A percentile compares a stretch with the other conserved stretches of the same genome.
phyloP scores from a whole-genome alignment of 2,329 filamentous ascomycete genomes.

The Tolypocladium ovalisporum region DNA sequence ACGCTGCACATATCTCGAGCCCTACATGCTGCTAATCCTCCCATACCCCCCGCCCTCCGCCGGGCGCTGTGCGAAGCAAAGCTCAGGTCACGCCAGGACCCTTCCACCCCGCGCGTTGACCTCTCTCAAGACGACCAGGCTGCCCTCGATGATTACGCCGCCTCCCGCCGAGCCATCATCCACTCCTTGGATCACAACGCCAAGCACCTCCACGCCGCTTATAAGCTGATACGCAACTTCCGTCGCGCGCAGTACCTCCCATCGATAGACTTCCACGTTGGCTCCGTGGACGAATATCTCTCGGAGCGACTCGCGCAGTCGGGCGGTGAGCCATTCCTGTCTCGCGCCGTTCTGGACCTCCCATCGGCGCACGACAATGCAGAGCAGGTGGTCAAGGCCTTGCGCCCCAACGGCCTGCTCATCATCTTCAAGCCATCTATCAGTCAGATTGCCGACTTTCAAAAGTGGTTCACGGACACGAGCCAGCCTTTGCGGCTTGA shows the following conservation, averaged over 20 bases:
- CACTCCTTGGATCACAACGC: conserved; percentile 61
- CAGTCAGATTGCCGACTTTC: conserved; percentile 61
- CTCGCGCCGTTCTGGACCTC: conserved; percentile 64
- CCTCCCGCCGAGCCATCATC: conserved; percentile 55
- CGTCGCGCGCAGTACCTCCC: conserved; percentile 57
- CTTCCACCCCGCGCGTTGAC: conserved; percentile 11
- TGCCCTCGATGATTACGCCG: conserved; percentile 32
- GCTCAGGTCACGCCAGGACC: conserved; percentile 7
- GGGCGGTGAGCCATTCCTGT: conserved; percentile 47
- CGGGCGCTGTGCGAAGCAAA: conserved; percentile 14
- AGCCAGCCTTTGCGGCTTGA: conserved; percentile 45
- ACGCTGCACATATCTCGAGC: conserved; percentile 67
- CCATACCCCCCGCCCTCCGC: conserved; percentile 31
- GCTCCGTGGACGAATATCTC: conserved; percentile 54
- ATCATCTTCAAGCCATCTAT: conserved; percentile 68
- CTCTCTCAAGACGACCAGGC: conserved; percentile 16
- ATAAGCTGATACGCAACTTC: conserved; percentile 54
- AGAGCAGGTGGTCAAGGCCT: conserved; percentile 37
- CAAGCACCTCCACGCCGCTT: conserved; percentile 53
- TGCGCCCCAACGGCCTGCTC: conserved; percentile 54
- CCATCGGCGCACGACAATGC: conserved; percentile 45
- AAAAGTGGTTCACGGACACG: conserved; percentile 33
- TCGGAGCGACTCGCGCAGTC: conserved; percentile 33
- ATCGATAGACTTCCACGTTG: conserved; percentile 65
- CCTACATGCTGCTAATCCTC: conserved; percentile 61